Evolutionary conservation across 768 basidiomycete genomes (phyloP).

Genomic region (Amylocystis lapponica): DNA sequence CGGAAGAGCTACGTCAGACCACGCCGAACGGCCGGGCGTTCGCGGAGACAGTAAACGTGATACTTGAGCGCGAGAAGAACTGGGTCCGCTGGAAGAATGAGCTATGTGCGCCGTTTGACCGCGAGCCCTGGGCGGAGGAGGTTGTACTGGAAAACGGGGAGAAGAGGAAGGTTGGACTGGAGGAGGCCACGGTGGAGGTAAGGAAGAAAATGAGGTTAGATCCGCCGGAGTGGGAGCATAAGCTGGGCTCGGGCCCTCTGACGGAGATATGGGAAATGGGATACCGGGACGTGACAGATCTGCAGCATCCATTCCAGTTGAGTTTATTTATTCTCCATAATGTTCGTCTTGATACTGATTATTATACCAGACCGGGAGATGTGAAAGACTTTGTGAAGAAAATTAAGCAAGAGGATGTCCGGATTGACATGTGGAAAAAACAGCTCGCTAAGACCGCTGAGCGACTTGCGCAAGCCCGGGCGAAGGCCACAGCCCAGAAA

Average conservation of each 20-base stretch:
- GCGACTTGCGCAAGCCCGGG: conserved; percentile 33
- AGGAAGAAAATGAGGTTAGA: conserved; percentile 52
- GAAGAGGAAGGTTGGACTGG: conserved; percentile 45
- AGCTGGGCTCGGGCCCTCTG: conserved; percentile 60
- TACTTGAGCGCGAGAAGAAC: conserved; percentile 80
- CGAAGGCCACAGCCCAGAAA: conserved; percentile 32
- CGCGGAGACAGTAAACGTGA: conserved; percentile 62
- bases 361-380: conserved; percentile 53
- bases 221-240: conserved; percentile 58
- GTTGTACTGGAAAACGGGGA: conserved; percentile 30
- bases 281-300: conserved; percentile 54
- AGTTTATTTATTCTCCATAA: conserved; percentile 5
- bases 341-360: background rate
- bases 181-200: conserved; percentile 51
- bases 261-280: conserved; percentile 86
- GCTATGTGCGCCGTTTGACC: conserved; percentile 73
- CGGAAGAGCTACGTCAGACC: conserved; percentile 60
- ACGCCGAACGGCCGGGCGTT: conserved; percentile 74
- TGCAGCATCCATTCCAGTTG: conserved; percentile 50
- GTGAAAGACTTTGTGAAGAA: conserved; percentile 72
- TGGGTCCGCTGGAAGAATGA: conserved; percentile 92
- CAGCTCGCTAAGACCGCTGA: conserved; percentile 33
- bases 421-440: conserved; percentile 48
- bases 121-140: conserved; percentile 53
- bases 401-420: conserved; percentile 58